Evolutionary conservation across 345 rosid species (phyloP), one percentile per base, ranked within the genome.

Genomic region (Ceriops zippeliana): DNA sequence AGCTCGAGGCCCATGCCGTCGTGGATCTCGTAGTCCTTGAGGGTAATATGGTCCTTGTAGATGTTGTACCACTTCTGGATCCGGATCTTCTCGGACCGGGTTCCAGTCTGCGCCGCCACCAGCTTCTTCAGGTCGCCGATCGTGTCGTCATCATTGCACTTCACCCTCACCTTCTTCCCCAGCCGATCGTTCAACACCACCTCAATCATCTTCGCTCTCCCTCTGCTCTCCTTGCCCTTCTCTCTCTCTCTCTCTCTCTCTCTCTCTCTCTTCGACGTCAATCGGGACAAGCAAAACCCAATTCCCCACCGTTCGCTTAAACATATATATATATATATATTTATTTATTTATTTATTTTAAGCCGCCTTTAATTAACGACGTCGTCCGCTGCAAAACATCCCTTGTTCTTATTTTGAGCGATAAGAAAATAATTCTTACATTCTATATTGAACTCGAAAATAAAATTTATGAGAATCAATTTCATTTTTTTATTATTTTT

Each of bases 21-120:
- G 58, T 78, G 81, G 47, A 78, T 70, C 69, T 78, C 81, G 22
- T 78, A 78, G 62, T 78, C 81, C 58, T 38, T 69, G 31, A 77
- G 81, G 37, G 81, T 77, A 21, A 77, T 77, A 54, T 76, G 79
- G 62, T 76, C 79, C 34, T 81, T 81, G 49, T 81, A 81, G 31
- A 78, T 52, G 62, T 49, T 78, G 46, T 81, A 81, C 84, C 84
- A 81, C 72, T 81, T 81, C 76, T 81, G 82, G 61, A 81, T 78
- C 32, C 85, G 63, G 21, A 84, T 82, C 85, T 84, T 84, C 66
- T 84, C 82, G 0, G 85, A 71, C 34, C 87, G 70, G 35, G 77
- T 80, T 1, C 83, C 83, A 13, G 80, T 80, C 70, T 80, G 80
- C 1, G 83, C 83, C 27, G 80, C 83, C 57, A 76, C 80, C 35